These are phyloP conservation scores for Saccharomyces cerevisiae DNA, from an alignment of 805 yeast genomes.

Conservation along the genomic window DNA sequence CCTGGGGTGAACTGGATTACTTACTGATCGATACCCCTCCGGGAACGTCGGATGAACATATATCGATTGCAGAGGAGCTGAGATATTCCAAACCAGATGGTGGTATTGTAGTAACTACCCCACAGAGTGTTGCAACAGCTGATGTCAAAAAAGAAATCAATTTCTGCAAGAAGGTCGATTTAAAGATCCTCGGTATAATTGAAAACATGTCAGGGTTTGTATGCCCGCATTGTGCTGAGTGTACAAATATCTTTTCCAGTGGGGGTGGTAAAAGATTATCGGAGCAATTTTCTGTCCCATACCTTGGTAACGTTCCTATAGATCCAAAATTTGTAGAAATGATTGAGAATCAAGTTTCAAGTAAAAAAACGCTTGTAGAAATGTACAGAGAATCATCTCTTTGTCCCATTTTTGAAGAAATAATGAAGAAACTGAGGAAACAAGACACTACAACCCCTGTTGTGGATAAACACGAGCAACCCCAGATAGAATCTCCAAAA, in stretches of 20 bases:
- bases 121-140: constrained; percentile 86
- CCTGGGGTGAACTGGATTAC: constrained; percentile 76
- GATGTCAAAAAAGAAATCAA: constrained; percentile 93
- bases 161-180: constrained; percentile 79
- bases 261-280: constrained; percentile 86
- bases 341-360: constrained; percentile 51
- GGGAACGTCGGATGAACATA: constrained; percentile 97
- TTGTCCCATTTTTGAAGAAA: constrained; percentile 37
- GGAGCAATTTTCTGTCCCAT: constrained; percentile 50
- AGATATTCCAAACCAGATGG: constrained; percentile 71
- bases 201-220: constrained; percentile 97
- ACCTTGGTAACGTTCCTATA: constrained; percentile 83
- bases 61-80: constrained; percentile 89
- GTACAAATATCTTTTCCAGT: constrained; percentile 82
- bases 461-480: not conserved
- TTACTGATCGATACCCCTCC: constrained; percentile 95
- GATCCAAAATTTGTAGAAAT: constrained; percentile 86
- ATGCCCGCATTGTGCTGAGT: constrained; percentile 89
- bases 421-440: constrained; percentile 31
- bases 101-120: constrained; percentile 92
- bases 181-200: constrained; percentile 73
- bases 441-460: not conserved
- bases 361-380: constrained; percentile 28
- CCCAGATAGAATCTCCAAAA: not conserved
- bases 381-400: constrained; percentile 31